Conservation (phyloP, 306 rosid species). For the Acacia melanoxylon region DNA sequence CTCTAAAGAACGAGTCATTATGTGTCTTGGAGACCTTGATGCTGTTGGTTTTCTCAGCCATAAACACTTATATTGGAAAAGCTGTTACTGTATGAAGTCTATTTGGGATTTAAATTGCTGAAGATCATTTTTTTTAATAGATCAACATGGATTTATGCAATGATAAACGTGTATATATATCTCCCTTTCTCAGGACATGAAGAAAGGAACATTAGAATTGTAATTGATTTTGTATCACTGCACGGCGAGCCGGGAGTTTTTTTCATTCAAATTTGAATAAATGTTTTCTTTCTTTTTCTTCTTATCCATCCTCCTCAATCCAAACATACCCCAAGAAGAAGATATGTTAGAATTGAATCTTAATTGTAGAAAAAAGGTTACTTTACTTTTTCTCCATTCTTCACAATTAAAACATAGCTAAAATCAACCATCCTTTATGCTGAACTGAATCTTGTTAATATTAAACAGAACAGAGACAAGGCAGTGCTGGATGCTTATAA, state of each 20-base stretch:
- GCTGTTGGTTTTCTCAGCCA: not conserved
- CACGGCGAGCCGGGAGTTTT: not conserved
- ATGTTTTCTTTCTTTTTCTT: not conserved
- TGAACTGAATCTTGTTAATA: constrained; percentile 49
- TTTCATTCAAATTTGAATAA: not conserved
- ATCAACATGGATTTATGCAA: not conserved
- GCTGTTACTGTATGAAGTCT: not conserved
- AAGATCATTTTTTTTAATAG: not conserved
- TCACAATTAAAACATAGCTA: constrained; percentile 20
- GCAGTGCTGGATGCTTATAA: constrained; percentile 38
- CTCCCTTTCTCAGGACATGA: not conserved
- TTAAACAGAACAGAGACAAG: constrained; percentile 31
- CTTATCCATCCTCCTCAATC: not conserved
- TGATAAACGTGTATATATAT: not conserved
- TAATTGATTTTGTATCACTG: not conserved
- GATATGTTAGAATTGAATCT: not conserved
- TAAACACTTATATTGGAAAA: not conserved
- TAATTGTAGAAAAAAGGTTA: not conserved
- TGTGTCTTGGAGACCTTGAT: not conserved
- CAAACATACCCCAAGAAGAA: not conserved
- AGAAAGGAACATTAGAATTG: not conserved
- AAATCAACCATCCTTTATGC: constrained; percentile 57
- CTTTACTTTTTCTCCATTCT: not conserved
- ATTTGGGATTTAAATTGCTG: not conserved
- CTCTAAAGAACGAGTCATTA: not conserved